A percentile compares a stretch with the other conserved stretches of the same genome.
These are phyloP conservation scores for Davidsoniella neocaledoniae DNA, from an alignment of 2,329 filamentous ascomycete species.

Conservation along the genomic window DNA sequence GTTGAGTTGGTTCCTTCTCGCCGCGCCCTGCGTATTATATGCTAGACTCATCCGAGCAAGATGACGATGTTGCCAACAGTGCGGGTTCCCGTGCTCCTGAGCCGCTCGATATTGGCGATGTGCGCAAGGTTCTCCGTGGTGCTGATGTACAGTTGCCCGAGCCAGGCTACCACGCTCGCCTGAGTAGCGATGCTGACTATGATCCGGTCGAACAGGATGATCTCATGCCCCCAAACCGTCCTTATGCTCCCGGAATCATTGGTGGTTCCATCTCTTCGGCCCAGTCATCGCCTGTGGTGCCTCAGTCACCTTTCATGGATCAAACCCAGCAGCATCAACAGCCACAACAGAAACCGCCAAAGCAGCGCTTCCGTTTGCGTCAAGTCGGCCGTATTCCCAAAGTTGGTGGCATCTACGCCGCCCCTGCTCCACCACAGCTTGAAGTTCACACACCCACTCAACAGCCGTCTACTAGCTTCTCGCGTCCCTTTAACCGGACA, in stretches of 20 bases:
- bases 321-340: too few species aligned
- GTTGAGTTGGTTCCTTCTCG: constrained; percentile 31
- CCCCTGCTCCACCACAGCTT: constrained; percentile 15
- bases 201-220: background rate
- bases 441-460: background rate
- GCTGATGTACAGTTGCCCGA: constrained; percentile 1
- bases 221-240: background rate
- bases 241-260: background rate
- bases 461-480: constrained; percentile 60
- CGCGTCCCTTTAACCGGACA: constrained; percentile 54
- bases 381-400: constrained; percentile 77
- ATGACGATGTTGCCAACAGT: constrained; percentile 14
- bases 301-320: background rate
- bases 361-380: constrained; percentile 42
- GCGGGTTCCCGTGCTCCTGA: background rate
- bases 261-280: background rate
- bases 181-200: background rate
- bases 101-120: constrained; percentile 1
- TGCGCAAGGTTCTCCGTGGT: constrained; percentile 2
- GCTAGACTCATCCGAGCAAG: constrained; percentile 41
- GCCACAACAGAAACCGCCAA: background rate
- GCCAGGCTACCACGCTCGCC: background rate
- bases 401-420: constrained; percentile 47
- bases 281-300: constrained; percentile 2
- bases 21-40: constrained; percentile 39